Evolutionary conservation across 2,329 filamentous ascomycete species (phyloP).

Genomic region (Cercospora brassicicola): DNA sequence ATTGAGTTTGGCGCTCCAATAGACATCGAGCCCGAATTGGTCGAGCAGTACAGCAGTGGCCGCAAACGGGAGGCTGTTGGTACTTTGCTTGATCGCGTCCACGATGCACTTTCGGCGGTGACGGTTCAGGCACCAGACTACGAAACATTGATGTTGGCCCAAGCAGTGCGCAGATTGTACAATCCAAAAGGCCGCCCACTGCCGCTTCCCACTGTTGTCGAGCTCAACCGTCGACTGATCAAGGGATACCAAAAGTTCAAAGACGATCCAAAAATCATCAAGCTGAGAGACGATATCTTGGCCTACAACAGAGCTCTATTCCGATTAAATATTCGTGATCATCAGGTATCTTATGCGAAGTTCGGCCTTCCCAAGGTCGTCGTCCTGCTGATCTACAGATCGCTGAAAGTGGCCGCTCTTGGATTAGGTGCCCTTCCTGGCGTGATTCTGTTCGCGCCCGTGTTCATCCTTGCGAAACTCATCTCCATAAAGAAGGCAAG

Average conservation of each 20-base stretch:
- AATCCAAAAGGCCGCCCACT: conserved; percentile 93
- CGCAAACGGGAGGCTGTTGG: conserved; percentile 85
- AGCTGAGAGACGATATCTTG: conserved; percentile 71
- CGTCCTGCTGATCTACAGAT: conserved; percentile 73
- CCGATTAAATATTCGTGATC: conserved; percentile 83
- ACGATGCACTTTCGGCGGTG: conserved; percentile 79
- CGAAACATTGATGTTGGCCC: conserved; percentile 94
- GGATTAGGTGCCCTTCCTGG: conserved; percentile 82
- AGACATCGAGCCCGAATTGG: conserved; percentile 77
- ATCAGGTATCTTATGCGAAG: conserved; percentile 89
- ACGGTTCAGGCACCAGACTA: conserved; percentile 93
- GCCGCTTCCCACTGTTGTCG: conserved; percentile 86
- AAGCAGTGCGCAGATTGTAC: conserved; percentile 89
- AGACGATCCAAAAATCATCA: conserved; percentile 78
- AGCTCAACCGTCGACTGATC: conserved; percentile 86
- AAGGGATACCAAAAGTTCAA: conserved; percentile 92
- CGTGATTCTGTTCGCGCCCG: conserved; percentile 79
- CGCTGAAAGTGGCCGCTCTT: conserved; percentile 74
- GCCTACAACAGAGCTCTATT: conserved; percentile 85
- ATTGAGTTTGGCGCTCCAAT: conserved; percentile 92
- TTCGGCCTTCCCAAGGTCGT: conserved; percentile 76
- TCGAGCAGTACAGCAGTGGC: conserved; percentile 80
- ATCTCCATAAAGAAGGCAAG: conserved; percentile 80
- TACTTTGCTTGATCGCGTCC: conserved; percentile 79
- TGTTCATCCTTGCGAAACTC: conserved; percentile 79